These are phyloP conservation scores for Metschnikowia vanudenii DNA, from an alignment of 805 yeast species.

Conservation along the genomic window DNA sequence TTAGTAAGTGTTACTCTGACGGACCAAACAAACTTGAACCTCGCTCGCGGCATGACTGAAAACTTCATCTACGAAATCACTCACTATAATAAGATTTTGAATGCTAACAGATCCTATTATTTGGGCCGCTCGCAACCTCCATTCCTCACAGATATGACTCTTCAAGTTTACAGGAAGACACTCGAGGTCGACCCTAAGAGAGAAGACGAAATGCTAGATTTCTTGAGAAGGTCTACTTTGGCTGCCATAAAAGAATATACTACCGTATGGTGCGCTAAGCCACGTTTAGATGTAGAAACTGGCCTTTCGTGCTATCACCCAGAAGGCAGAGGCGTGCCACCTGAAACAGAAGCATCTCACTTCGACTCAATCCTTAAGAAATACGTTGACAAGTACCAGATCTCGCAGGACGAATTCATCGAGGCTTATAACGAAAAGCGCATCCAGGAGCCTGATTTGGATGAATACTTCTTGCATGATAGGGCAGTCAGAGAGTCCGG, in stretches of 20 bases:
- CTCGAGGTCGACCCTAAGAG: conserved; percentile 31
- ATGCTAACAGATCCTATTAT: conserved; percentile 92
- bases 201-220: conserved; percentile 46
- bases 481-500: conserved; percentile 96
- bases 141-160: conserved; percentile 88
- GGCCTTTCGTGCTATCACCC: conserved; percentile 91
- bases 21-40: conserved; percentile 49
- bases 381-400: conserved; percentile 59
- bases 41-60: conserved; percentile 88
- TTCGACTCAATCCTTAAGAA: conserved; percentile 70
- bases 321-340: conserved; percentile 89
- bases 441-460: conserved; percentile 75
- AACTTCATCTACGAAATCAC: conserved; percentile 87
- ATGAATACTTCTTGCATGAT: conserved; percentile 86
- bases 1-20: conserved; percentile 49
- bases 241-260: conserved; percentile 88
- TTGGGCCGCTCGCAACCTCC: conserved; percentile 95
- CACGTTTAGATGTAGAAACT: conserved; percentile 69
- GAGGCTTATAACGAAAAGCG: conserved; percentile 62
- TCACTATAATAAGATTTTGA: conserved; percentile 87
- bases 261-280: conserved; percentile 73
- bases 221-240: conserved; percentile 59
- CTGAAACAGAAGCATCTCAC: conserved; percentile 92
- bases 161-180: conserved; percentile 61
- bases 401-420: conserved; percentile 60